Evolutionary conservation across 2,329 filamentous ascomycete species (phyloP).

Genomic region (Aspergillus alliaceus): DNA sequence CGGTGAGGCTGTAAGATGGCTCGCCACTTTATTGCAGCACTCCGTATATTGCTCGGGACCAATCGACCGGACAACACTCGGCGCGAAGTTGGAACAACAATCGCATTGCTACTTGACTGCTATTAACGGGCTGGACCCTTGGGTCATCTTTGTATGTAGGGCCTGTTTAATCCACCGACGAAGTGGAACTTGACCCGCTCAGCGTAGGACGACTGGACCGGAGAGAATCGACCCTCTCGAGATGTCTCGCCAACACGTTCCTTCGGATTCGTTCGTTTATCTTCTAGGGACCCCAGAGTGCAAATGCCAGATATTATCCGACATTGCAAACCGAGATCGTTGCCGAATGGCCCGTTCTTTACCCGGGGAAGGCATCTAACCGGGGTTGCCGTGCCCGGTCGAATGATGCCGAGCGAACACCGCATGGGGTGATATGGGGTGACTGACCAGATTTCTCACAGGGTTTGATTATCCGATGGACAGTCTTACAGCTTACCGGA

Average conservation of each 20-base stretch:
- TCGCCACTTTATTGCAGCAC: no score
- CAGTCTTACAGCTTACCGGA: background rate
- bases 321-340: background rate
- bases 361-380: background rate
- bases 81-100: background rate
- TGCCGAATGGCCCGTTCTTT: background rate
- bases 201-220: background rate
- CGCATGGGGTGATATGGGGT: background rate
- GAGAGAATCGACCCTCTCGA: background rate
- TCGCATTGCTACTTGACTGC: background rate
- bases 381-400: background rate
- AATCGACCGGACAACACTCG: background rate
- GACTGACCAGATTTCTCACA: background rate
- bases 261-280: background rate
- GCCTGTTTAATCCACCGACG: background rate
- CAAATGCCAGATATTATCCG: background rate
- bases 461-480: background rate
- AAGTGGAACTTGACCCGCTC: slow-evolving; percentile 6
- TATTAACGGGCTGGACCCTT: slow-evolving; percentile 1
- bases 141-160: background rate
- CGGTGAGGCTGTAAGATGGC: no score
- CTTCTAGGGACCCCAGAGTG: background rate
- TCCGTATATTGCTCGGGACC: no score
- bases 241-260: background rate
- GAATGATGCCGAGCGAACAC: background rate